Base-by-base conservation (phyloP, 1,284 basidiomycete genomes). In the Apiotrichum sp. region DNA sequence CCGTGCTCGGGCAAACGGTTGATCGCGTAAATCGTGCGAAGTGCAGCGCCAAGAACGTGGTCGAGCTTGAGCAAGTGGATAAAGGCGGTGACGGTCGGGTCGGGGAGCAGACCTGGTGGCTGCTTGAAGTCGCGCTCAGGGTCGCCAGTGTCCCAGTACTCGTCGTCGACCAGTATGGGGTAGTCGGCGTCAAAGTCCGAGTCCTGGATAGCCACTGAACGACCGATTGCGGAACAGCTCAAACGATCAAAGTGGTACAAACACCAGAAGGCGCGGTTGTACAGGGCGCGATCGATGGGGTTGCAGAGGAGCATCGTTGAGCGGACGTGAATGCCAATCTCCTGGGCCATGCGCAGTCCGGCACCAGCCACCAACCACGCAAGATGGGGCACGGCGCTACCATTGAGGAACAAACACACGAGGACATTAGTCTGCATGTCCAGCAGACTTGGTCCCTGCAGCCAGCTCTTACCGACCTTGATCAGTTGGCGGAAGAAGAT, bases 91-190 rank as follows among this genome's bases (percentile, higher is more conserved):
- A 89, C 75, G 29, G 72, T 74, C 3, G 73, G 71, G 14, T 70
- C 60, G 6, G 66, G 66, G 10, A 60, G 58, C 6, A 61, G 44
- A 6, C 78, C 82, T 7, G 74, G 65, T 1, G 88, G 89, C 65
- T 90, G 89, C 41, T 65, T 64, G 57, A 75, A 77, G 52, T 80
- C 77, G 2, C 79, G 78, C 53, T 81, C 77, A 2, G 80, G 78
- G 51, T 77, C 68, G 7, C 70, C 72, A 4, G 71, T 72, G 31
- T 72, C 82, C 88, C 87, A 91, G 65, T 84, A 89, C 61, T 91
- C 87, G 67, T 95, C 91, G 61, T 92, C 87, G 6, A 93, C 85
- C 67, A 89, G 87, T 7, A 88, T 76, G 1, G 89, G 88, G 47
- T 86, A 78, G 40, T 88, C 85, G 4, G 88, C 75, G 65, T 92